These are phyloP conservation scores for Aspergillus chevalieri DNA, from an alignment of 2,329 filamentous ascomycete genomes.

Conservation along the genomic window DNA sequence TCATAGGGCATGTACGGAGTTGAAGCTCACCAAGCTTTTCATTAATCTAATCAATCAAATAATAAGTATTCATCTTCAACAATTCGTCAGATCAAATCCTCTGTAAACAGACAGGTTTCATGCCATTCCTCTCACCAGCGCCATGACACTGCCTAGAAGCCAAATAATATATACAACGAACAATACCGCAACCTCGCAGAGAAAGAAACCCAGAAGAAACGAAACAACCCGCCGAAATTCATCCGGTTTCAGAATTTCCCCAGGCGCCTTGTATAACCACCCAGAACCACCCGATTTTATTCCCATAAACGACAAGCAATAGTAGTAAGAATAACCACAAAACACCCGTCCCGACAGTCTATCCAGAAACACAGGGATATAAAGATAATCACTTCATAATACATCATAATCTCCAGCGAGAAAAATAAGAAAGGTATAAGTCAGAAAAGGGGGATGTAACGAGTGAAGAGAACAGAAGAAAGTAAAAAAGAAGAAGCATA, in stretches of 20 bases:
- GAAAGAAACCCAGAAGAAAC: conserved; percentile 12
- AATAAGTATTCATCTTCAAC: neutral
- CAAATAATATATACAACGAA: conserved; percentile 26
- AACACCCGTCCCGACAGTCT: conserved; percentile 27
- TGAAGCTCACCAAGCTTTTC: neutral
- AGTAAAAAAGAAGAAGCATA: conserved; percentile 7
- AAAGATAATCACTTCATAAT: conserved; percentile 8
- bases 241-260: conserved; percentile 18
- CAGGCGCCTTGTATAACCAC: conserved; percentile 21
- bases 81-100: neutral
- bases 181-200: conserved; percentile 12
- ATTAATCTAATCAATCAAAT: neutral
- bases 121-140: neutral
- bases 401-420: conserved; percentile 3
- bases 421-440: conserved; percentile 5
- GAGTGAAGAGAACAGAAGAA: neutral
- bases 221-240: conserved; percentile 19
- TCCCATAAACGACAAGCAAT: conserved; percentile 13
- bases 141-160: conserved; percentile 3
- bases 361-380: conserved; percentile 22
- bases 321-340: conserved; percentile 1
- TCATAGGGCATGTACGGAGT: neutral
- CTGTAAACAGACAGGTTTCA: neutral
- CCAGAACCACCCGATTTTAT: conserved; percentile 15
- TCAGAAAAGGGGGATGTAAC: conserved; percentile 9